Conservation (phyloP, 2,329 filamentous ascomycete species). For the Calonectria leucothoes region DNA sequence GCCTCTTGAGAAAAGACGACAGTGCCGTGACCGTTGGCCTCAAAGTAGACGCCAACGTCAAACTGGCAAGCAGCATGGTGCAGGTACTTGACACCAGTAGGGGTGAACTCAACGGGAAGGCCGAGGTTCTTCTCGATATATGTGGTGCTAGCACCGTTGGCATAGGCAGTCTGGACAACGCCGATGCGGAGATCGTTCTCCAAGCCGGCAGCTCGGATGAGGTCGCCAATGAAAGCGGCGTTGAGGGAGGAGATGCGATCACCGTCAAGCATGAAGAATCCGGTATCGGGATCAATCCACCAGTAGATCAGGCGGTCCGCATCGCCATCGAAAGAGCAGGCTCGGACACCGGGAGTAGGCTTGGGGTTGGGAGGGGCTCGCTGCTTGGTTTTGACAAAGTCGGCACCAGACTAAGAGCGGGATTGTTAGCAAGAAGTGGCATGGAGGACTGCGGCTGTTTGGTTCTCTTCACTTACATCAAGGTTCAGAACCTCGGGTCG, state of each 20-base stretch:
- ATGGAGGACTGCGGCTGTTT: neutral
- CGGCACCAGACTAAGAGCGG: conserved; percentile 82
- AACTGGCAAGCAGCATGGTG: conserved; percentile 97
- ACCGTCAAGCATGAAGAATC: conserved; percentile 93
- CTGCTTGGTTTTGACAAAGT: conserved; percentile 98
- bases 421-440: conserved; percentile 8
- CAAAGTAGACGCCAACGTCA: conserved; percentile 97
- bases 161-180: conserved; percentile 97
- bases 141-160: conserved; percentile 93
- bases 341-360: conserved; percentile 79
- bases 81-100: conserved; percentile 96
- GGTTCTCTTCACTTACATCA: conserved; percentile 69
- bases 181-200: conserved; percentile 87
- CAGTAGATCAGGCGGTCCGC: conserved; percentile 97
- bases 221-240: conserved; percentile 92
- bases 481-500: conserved; percentile 90
- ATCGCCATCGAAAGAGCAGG: conserved; percentile 93
- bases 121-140: conserved; percentile 91
- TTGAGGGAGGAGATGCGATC: conserved; percentile 96
- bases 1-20: conserved; percentile 93
- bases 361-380: conserved; percentile 87
- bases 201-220: conserved; percentile 83
- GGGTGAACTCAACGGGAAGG: conserved; percentile 91
- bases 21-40: conserved; percentile 97
- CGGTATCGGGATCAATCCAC: conserved; percentile 83